Evolutionary conservation across 129 eudicot genomes (phyloP).

Genomic region (Flaveria trinervia): DNA sequence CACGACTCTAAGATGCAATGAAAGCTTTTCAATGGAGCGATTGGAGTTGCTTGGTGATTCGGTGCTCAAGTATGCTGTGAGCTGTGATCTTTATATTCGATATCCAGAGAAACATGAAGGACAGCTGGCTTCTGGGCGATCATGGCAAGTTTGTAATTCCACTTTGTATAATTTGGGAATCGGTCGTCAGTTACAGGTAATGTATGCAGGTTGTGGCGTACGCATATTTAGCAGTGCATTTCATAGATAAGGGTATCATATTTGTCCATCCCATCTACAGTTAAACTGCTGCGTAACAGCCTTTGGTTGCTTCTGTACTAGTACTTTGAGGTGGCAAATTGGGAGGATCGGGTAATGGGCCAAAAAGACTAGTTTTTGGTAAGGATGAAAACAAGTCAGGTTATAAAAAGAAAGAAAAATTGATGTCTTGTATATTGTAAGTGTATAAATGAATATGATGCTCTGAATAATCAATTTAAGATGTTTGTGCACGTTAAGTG

Average conservation of each 20-base stretch:
- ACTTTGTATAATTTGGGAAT: constrained; percentile 68
- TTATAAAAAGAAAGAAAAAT: too few species aligned
- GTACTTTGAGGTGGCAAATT: constrained; percentile 15
- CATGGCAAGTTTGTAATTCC: constrained; percentile 61
- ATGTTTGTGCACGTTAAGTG: too few species aligned
- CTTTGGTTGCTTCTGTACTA: background rate
- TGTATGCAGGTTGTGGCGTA: background rate
- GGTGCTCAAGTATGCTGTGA: constrained; percentile 73
- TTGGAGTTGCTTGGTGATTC: constrained; percentile 98
- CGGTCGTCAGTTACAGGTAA: constrained; percentile 59
- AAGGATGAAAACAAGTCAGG: too few species aligned
- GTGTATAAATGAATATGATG: background rate
- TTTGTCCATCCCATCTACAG: background rate
- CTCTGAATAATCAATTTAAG: background rate
- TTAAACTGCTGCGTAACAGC: background rate
- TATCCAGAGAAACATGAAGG: constrained; percentile 77
- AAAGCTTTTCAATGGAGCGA: constrained; percentile 91
- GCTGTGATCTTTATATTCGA: constrained; percentile 75
- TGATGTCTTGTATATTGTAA: too few species aligned
- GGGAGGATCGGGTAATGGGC: background rate
- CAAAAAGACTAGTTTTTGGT: background rate
- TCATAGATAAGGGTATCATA: background rate
- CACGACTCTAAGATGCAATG: constrained; percentile 80
- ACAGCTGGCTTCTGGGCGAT: constrained; percentile 55
- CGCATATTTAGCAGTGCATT: background rate